Evolutionary conservation across 305 asterid species (phyloP), one percentile per base, ranked within the genome.

Genomic region (Solanum hybrid): DNA sequence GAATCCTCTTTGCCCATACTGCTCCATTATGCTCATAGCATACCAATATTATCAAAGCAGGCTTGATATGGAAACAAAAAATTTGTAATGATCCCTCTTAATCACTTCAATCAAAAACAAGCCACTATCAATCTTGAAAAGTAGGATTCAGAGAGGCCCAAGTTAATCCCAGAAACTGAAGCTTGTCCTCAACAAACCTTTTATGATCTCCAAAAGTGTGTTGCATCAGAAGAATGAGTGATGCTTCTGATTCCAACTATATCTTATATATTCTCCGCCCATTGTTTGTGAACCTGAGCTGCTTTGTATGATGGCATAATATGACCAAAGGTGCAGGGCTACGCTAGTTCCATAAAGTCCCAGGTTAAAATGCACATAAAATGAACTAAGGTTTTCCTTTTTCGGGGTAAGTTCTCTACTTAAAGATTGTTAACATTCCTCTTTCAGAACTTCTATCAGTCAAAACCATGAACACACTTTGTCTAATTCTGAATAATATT

Each of bases 1-100:
- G 87, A 27, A 41, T 41, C 87, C 72, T 45, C 87, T 26, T 7
- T 38, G 73, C 57, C 73, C 37, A 83, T 41, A 41, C 37, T 45
- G 26, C 73, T 83, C 87, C 87, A 27, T 41, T 27, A 39, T 9
- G 26, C 27, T 29, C 73, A 83, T 41, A 41, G 87, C 36, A 83
- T 15, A 83, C 70, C 73, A 41, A 83, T 39, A 83, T 83, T 41
- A 26, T 41, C 37, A 83, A 83, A 27, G 38, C 38, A 10, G 11
- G 38, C 87, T 83, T 83, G 73, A 83, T 83, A 83, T 41, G 87
- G 37, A 83, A 83, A 83, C 87, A 83, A 41, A 27, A 27, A 15
- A 9, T 0, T 41, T 4, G 70, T 82, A 82, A 39, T 39, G 73
- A 34, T 8, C 37, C 68, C 73, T 41, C 87, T 83, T 41, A 83